phyloP scores from a whole-genome alignment of 805 yeast species.

The Candida jianshihensis region DNA sequence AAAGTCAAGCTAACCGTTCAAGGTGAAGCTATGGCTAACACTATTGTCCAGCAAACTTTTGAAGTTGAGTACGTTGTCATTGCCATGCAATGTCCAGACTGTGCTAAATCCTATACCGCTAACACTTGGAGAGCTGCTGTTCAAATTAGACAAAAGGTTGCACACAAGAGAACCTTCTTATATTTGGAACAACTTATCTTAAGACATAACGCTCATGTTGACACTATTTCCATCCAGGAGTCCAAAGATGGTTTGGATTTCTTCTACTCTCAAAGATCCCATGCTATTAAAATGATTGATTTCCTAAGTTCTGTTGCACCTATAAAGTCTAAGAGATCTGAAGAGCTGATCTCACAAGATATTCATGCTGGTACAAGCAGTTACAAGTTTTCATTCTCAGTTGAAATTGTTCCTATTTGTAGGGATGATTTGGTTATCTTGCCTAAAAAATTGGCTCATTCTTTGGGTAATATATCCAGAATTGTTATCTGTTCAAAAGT shows the following conservation, averaged over 20 bases:
- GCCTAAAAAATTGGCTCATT: conserved; percentile 80
- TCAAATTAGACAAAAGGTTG: conserved; percentile 95
- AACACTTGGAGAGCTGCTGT: conserved; percentile 98
- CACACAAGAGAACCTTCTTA: conserved; percentile 93
- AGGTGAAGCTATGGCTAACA: conserved; percentile 90
- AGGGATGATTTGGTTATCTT: conserved; percentile 91
- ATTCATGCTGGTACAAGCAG: conserved; percentile 83
- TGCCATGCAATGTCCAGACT: conserved; percentile 97
- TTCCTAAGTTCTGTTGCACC: conserved; percentile 84
- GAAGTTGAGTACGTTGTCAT: conserved; percentile 91
- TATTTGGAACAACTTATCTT: conserved; percentile 92
- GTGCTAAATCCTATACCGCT: conserved; percentile 94
- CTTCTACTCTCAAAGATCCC: conserved; percentile 80
- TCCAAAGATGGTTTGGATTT: conserved; percentile 92
- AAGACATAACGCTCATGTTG: conserved; percentile 87
- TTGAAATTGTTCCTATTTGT: conserved; percentile 94
- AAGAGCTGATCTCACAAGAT: conserved; percentile 87
- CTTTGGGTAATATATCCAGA: conserved; percentile 76
- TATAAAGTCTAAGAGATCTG: conserved; percentile 72
- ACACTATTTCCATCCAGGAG: conserved; percentile 90
- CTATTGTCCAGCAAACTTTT: conserved; percentile 88
- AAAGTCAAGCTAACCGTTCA: conserved; percentile 89
- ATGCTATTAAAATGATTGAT: conserved; percentile 91
- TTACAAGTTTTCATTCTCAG: conserved; percentile 86
- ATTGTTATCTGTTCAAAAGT: conserved; percentile 80